A percentile compares a stretch with the other conserved stretches of the same genome.
Conservation (phyloP, 192 early-diverging fungal species). For the Bifiguratus adelaidae region DNA sequence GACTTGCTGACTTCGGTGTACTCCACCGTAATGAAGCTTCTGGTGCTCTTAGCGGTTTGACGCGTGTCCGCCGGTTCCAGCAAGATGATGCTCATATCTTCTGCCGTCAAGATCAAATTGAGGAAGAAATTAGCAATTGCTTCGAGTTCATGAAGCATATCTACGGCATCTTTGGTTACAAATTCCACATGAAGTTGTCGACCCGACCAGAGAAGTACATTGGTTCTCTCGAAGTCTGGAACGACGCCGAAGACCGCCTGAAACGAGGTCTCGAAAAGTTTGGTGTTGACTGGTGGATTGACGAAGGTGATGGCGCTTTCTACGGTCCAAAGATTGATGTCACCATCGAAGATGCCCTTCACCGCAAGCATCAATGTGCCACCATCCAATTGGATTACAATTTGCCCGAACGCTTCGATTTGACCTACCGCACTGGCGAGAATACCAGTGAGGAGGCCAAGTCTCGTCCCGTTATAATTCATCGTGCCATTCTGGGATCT, state of each 20-base stretch:
- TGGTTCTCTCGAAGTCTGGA: slow-evolving; percentile 84
- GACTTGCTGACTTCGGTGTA: slow-evolving; percentile 97
- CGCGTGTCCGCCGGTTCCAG: slow-evolving; percentile 96
- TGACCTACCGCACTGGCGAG: slow-evolving; percentile 72
- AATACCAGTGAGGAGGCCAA: slow-evolving; percentile 33
- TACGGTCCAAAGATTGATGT: slow-evolving; percentile 99
- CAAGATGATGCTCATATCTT: slow-evolving; percentile 99
- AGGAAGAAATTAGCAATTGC: slow-evolving; percentile 69
- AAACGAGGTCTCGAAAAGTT: background rate
- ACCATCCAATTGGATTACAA: slow-evolving; percentile 99
- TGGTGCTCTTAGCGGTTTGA: slow-evolving; percentile 88
- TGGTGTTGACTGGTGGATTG: slow-evolving; percentile 73
- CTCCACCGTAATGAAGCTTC: slow-evolving; percentile 92
- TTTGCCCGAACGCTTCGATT: slow-evolving; percentile 87
- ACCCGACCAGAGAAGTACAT: slow-evolving; percentile 96
- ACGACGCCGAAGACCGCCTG: slow-evolving; percentile 67
- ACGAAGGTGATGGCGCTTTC: slow-evolving; percentile 96
- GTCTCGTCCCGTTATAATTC: slow-evolving; percentile 92
- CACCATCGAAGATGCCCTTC: slow-evolving; percentile 84
- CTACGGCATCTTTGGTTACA: slow-evolving; percentile 93
- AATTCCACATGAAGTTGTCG: slow-evolving; percentile 83
- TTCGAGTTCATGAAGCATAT: slow-evolving; percentile 86
- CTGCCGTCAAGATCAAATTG: slow-evolving; percentile 80
- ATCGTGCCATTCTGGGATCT: slow-evolving; percentile 95
- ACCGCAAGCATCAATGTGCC: slow-evolving; percentile 89